Evolutionary conservation across 495 filamentous ascomycete species (phyloP).

Genomic region (Tirmania nivea): DNA sequence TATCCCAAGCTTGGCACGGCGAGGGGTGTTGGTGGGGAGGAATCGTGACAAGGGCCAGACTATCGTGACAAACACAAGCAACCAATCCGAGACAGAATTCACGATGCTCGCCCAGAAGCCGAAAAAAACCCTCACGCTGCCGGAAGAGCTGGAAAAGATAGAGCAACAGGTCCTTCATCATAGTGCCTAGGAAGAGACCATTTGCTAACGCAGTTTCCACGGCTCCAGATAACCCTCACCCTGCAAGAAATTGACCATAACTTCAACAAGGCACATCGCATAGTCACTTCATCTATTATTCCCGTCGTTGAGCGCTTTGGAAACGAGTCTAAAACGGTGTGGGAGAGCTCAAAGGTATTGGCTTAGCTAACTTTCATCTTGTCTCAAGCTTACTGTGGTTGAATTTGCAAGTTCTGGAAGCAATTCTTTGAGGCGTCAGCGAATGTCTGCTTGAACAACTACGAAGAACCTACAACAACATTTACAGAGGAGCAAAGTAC

Average conservation of each 20-base stretch:
- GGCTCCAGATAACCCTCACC: neutral
- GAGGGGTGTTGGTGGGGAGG: too few species aligned
- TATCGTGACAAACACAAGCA: too few species aligned
- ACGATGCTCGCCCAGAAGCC: too few species aligned
- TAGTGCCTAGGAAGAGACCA: constrained; percentile 1
- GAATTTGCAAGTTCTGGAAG: constrained; percentile 65
- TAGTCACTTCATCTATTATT: constrained; percentile 81
- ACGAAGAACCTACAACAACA: neutral
- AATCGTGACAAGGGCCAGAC: too few species aligned
- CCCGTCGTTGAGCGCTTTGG: constrained; percentile 93
- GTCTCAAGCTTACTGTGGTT: neutral
- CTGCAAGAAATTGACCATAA: constrained; percentile 88
- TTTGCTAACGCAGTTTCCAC: neutral
- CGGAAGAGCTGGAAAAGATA: constrained; percentile 87
- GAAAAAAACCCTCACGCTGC: constrained; percentile 37
- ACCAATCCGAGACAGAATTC: too few species aligned
- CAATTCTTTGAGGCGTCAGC: constrained; percentile 97
- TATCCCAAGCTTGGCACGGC: too few species aligned
- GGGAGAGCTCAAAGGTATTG: constrained; percentile 80
- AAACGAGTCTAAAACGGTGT: constrained; percentile 78
- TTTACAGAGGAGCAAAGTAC: neutral
- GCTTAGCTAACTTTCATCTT: neutral
- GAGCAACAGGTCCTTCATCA: constrained; percentile 34
- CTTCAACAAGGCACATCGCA: constrained; percentile 88
- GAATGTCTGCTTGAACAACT: constrained; percentile 63